Conservation (phyloP, 805 yeast genomes). For the Pichia phayaonensis region DNA sequence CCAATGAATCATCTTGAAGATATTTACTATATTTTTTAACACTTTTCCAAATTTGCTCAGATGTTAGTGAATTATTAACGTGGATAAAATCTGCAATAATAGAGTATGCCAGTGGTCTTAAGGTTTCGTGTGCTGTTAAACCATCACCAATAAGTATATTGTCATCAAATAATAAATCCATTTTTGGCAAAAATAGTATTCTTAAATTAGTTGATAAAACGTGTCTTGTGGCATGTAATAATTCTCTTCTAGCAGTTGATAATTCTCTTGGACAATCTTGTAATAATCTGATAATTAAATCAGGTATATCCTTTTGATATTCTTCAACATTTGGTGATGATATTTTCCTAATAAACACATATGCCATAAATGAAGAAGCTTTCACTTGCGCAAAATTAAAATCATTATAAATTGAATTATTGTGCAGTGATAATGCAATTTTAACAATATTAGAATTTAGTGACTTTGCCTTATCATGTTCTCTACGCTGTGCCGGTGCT, state of each 20-base stretch:
- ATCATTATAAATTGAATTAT: slow-evolving; percentile 77
- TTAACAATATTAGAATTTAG: slow-evolving; percentile 56
- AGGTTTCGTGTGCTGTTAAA: slow-evolving; percentile 79
- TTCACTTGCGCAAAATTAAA: slow-evolving; percentile 90
- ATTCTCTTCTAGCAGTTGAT: slow-evolving; percentile 85
- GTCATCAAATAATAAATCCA: slow-evolving; percentile 81
- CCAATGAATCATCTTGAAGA: slow-evolving; percentile 72
- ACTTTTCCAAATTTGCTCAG: slow-evolving; percentile 81
- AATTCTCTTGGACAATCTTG: slow-evolving; percentile 96
- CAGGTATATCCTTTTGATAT: slow-evolving; percentile 68
- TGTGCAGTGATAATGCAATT: slow-evolving; percentile 66
- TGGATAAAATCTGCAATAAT: slow-evolving; percentile 95
- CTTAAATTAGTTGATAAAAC: slow-evolving; percentile 88
- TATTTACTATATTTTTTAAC: slow-evolving; percentile 75
- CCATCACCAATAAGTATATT: slow-evolving; percentile 87
- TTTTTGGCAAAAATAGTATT: slow-evolving; percentile 71
- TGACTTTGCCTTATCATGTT: slow-evolving; percentile 49
- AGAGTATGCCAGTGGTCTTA: slow-evolving; percentile 89
- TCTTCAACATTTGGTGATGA: slow-evolving; percentile 56
- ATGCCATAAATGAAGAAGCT: slow-evolving; percentile 91
- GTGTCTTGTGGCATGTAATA: slow-evolving; percentile 90
- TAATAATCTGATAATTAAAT: slow-evolving; percentile 70
- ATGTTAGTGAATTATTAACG: slow-evolving; percentile 73
- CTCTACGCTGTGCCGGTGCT: slow-evolving; percentile 72
- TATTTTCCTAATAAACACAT: slow-evolving; percentile 79